A percentile compares a stretch with the other conserved stretches of the same genome.
These are phyloP conservation scores for Phaeosphaeriaceae sp. DNA, from an alignment of 2,329 filamentous ascomycete genomes.

Conservation along the genomic window DNA sequence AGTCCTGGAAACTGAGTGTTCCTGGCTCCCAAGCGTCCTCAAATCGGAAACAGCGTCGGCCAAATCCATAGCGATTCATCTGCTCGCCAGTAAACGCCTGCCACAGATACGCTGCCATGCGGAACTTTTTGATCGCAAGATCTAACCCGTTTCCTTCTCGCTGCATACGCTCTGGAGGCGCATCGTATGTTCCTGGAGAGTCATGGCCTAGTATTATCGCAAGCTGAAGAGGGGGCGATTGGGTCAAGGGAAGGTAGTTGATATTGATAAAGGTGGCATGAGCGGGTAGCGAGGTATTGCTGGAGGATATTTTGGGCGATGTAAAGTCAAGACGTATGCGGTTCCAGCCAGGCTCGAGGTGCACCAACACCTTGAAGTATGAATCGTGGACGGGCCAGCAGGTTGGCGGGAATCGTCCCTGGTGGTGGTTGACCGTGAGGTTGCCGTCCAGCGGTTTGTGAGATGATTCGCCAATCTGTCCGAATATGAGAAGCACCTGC, in stretches of 20 bases:
- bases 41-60: slow-evolving; percentile 84
- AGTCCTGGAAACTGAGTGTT: slow-evolving; percentile 78
- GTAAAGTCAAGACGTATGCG: slow-evolving; percentile 85
- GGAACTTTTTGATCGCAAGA: slow-evolving; percentile 84
- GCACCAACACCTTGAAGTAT: slow-evolving; percentile 89
- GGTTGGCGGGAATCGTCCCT: slow-evolving; percentile 83
- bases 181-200: slow-evolving; percentile 84
- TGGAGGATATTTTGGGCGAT: slow-evolving; percentile 79
- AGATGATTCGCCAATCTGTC: slow-evolving; percentile 77
- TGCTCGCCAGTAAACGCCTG: slow-evolving; percentile 97
- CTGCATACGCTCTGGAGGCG: slow-evolving; percentile 74
- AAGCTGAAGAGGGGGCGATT: slow-evolving; percentile 83
- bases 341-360: slow-evolving; percentile 91
- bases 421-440: slow-evolving; percentile 79
- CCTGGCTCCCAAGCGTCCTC: slow-evolving; percentile 95
- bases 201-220: slow-evolving; percentile 89
- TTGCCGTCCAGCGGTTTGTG: slow-evolving; percentile 77
- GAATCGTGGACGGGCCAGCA: slow-evolving; percentile 88
- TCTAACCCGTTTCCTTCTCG: slow-evolving; percentile 84
- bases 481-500: slow-evolving; percentile 83
- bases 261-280: slow-evolving; percentile 83
- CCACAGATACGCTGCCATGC: slow-evolving; percentile 96
- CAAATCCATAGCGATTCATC: slow-evolving; percentile 89
- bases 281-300: slow-evolving; percentile 69
- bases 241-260: slow-evolving; percentile 83